Conservation (phyloP, 2,329 filamentous ascomycete species). For the Aspergillus amoenus region DNA sequence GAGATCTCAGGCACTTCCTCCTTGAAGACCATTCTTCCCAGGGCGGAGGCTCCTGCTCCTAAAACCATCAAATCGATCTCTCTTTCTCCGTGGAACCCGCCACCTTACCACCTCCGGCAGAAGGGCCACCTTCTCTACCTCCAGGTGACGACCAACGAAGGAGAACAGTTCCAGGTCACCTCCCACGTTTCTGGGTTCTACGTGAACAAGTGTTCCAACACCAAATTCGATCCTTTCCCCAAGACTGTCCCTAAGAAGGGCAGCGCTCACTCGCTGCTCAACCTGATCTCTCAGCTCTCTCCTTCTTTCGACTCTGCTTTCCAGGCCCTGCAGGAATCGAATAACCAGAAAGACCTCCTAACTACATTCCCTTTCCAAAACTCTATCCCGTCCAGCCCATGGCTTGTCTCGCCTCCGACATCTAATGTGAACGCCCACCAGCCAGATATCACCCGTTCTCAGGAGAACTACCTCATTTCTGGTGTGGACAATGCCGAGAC, state of each 20-base stretch:
- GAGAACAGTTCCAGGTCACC: slow-evolving; percentile 92
- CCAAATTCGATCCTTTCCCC: slow-evolving; percentile 90
- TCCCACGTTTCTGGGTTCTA: slow-evolving; percentile 93
- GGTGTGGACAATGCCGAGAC: slow-evolving; percentile 94
- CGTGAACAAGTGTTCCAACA: slow-evolving; percentile 93
- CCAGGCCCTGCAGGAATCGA: slow-evolving; percentile 75
- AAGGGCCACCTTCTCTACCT: slow-evolving; percentile 92
- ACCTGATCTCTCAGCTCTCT: slow-evolving; percentile 74
- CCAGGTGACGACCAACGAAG: slow-evolving; percentile 84
- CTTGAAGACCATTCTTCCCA: slow-evolving; percentile 70
- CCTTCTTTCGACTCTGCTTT: slow-evolving; percentile 79
- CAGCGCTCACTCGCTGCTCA: slow-evolving; percentile 81
- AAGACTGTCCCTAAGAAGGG: slow-evolving; percentile 74
- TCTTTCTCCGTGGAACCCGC: slow-evolving; percentile 93
- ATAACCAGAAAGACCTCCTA: slow-evolving; percentile 80
- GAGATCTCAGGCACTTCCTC: slow-evolving; percentile 70
- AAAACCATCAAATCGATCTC: slow-evolving; percentile 90
- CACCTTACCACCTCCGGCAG: slow-evolving; percentile 85
- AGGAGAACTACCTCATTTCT: slow-evolving; percentile 86
- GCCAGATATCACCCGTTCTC: slow-evolving; percentile 81
- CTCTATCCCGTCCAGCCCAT: slow-evolving; percentile 85
- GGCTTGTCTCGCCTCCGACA: slow-evolving; percentile 71
- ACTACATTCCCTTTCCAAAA: slow-evolving; percentile 96
- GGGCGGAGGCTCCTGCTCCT: slow-evolving; percentile 65
- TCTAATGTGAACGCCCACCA: slow-evolving; percentile 69